Evolutionary conservation across 306 rosid genomes (phyloP).

Genomic region (Cyamopsis tetragonoloba): DNA sequence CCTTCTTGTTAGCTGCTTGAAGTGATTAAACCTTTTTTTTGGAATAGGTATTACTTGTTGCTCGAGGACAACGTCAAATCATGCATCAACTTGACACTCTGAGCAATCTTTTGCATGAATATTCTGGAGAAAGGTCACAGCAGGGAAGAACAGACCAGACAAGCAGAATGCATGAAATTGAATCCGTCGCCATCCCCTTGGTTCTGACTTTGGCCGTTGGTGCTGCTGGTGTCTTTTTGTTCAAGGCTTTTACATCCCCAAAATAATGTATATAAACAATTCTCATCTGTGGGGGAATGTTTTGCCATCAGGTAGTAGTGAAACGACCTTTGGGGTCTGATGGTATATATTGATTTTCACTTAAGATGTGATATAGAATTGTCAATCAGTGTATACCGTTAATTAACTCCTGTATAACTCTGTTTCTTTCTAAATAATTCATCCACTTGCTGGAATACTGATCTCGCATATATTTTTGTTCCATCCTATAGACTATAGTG

Average conservation of each 20-base stretch:
- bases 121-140: slow-evolving; percentile 53
- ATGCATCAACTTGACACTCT: slow-evolving; percentile 75
- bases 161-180: slow-evolving; percentile 41
- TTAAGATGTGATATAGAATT: not conserved
- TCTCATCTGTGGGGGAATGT: not conserved
- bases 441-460: not conserved
- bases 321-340: not conserved
- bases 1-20: no score
- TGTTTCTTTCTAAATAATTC: not conserved
- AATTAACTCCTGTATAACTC: not conserved
- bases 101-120: slow-evolving; percentile 74
- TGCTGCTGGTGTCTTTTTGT: slow-evolving; percentile 56
- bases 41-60: slow-evolving; percentile 56
- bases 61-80: slow-evolving; percentile 79
- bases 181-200: slow-evolving; percentile 46
- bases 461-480: not conserved
- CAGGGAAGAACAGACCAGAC: slow-evolving; percentile 43
- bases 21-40: not conserved
- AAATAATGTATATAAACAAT: slow-evolving; percentile 32
- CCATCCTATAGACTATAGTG: no score
- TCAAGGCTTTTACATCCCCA: slow-evolving; percentile 50
- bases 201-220: slow-evolving; percentile 68
- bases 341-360: slow-evolving; percentile 1
- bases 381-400: not conserved
- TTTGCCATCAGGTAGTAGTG: not conserved